Percentiles rank a stretch among this genome's conserved stretches.
phyloP scores from a whole-genome alignment of 2,329 filamentous ascomycete species.

The Xylariales sp. region DNA sequence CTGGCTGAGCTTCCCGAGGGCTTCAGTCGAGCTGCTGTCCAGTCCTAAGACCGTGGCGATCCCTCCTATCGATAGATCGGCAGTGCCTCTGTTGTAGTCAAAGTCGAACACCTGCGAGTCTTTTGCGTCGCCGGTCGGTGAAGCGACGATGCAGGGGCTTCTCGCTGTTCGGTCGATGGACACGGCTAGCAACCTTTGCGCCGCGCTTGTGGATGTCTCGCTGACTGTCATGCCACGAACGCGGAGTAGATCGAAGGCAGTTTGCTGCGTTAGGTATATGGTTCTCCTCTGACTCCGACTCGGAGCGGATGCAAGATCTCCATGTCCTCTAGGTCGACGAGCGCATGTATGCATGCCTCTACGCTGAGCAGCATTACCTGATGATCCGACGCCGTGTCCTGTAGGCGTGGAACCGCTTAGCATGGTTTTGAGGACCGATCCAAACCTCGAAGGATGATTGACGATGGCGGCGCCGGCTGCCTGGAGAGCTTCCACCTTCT shows the following conservation, averaged over 20 bases:
- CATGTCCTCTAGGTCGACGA: constrained; percentile 21
- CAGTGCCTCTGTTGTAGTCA: constrained; percentile 46
- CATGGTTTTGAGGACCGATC: constrained; percentile 59
- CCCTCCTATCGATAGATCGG: constrained; percentile 34
- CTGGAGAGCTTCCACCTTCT: constrained; percentile 65
- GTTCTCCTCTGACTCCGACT: constrained; percentile 36
- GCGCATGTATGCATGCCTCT: constrained; percentile 47
- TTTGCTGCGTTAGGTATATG: constrained; percentile 50
- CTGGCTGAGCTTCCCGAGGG: constrained; percentile 37
- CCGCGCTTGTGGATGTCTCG: constrained; percentile 27
- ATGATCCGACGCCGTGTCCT: constrained; percentile 7
- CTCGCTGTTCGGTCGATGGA: constrained; percentile 59
- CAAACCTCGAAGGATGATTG: constrained; percentile 72
- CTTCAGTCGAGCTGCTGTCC: constrained; percentile 35
- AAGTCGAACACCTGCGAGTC: constrained; percentile 56
- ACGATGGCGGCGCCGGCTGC: constrained; percentile 65
- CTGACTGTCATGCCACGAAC: constrained; percentile 41
- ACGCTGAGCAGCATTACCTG: constrained; percentile 33
- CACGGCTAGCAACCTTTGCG: constrained; percentile 53
- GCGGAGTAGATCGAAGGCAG: constrained; percentile 52
- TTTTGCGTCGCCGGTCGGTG: constrained; percentile 41
- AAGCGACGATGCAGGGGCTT: constrained; percentile 60
- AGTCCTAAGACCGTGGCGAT: constrained; percentile 51
- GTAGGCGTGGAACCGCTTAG: constrained; percentile 34
- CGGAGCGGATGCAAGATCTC: neutral